These are phyloP conservation scores for Aspergillus baeticus DNA, from an alignment of 495 filamentous ascomycete species.

Conservation along the genomic window DNA sequence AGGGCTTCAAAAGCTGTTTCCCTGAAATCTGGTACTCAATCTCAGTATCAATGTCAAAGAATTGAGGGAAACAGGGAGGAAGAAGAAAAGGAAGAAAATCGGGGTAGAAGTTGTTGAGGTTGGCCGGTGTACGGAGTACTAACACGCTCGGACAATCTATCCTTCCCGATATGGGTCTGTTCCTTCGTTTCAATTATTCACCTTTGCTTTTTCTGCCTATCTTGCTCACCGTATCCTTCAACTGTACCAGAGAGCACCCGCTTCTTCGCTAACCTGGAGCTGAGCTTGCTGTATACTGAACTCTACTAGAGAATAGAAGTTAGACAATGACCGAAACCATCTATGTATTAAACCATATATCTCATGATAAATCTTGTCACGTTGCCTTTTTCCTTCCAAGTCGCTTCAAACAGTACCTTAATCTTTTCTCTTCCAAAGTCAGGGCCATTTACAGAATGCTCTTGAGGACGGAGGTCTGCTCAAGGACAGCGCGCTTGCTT, in stretches of 20 bases:
- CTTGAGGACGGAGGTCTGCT: conserved; percentile 76
- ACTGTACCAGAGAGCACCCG: neutral
- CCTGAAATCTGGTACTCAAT: too few species aligned
- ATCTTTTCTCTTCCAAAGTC: too few species aligned
- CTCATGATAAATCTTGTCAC: conserved; percentile 5
- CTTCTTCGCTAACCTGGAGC: neutral
- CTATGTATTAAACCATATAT: conserved; percentile 11
- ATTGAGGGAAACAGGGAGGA: neutral
- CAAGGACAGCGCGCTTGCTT: conserved; percentile 67
- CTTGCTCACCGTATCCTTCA: neutral
- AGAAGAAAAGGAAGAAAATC: neutral
- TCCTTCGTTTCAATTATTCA: neutral
- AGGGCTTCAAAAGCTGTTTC: too few species aligned
- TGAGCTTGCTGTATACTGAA: neutral
- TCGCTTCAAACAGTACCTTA: too few species aligned
- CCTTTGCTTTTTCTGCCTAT: conserved; percentile 1
- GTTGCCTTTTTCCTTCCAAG: neutral
- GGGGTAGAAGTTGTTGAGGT: neutral
- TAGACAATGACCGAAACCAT: conserved; percentile 1
- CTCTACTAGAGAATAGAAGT: neutral
- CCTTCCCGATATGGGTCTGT: neutral
- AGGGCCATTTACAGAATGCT: conserved; percentile 28
- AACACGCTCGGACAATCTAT: neutral
- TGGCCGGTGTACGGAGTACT: neutral
- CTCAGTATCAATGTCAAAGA: too few species aligned